Base-by-base conservation (phyloP, 1,284 basidiomycete species). In the Hortiboletus rubellus region DNA sequence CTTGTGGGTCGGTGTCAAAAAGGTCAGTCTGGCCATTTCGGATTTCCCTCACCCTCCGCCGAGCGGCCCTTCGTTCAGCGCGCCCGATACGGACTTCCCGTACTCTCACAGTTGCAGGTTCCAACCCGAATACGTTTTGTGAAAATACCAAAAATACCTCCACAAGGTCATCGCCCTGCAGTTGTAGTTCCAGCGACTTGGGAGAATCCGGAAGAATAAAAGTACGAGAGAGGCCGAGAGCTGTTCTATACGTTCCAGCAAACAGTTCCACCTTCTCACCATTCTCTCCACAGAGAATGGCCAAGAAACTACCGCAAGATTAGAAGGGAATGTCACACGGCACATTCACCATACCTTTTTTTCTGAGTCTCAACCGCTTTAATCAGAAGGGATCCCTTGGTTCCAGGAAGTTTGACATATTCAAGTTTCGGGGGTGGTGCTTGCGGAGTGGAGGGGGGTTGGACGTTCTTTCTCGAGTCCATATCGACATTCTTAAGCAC, bases 181-280 rank as follows among this genome's bases (percentile, higher is more conserved):
- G 76, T 70, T 94, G 89, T 36, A 94, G 77, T 71, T 94, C 92
- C 52, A 94, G 75, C 7, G 89, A 90, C 44, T 89, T 82, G 11
- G 92, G 92, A 18, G 91, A 92, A 68, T 94, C 92, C 0, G 92
- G 92, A 30, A 94, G 77, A 61, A 94, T 94, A 71, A 94, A 94
- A 2, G 92, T 94, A 43, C 92, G 82, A 22, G 87, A 90, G 41
- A 91, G 79, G 2, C 89, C 88, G 10, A 91, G 80, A 3, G 91
- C 89, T 22, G 89, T 90, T 46, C 87, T 80, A 64, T 90, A 92
- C 14, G 90, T 92, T 34, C 90, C 92, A 34, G 92, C 92, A 72
- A 94, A 94, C 5, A 94, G 77, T 66, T 94, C 92, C 50, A 94
- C 91, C 66, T 94, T 91, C 74, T 94, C 92, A n/a, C 91, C 92